phyloP scores from a whole-genome alignment of 345 rosid species.

The Excoecaria cochinchinensis region DNA sequence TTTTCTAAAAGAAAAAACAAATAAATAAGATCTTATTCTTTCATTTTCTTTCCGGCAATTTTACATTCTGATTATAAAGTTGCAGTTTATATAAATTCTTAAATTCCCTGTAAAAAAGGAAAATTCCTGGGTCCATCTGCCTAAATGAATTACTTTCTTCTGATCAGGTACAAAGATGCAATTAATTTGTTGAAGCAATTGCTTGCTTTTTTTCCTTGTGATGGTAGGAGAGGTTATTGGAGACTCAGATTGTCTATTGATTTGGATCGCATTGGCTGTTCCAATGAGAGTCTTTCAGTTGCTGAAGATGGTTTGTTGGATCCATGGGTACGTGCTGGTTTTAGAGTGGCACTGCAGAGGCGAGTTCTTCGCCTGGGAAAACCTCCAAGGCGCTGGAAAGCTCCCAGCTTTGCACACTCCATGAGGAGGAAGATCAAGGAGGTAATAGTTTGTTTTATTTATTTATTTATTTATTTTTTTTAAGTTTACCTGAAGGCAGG shows the following conservation, averaged over 20 bases:
- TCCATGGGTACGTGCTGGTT: constrained; percentile 96
- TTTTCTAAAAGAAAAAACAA: neutral
- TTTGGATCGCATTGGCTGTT: constrained; percentile 74
- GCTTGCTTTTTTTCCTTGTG: constrained; percentile 59
- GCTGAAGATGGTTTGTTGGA: constrained; percentile 80
- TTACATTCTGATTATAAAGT: neutral
- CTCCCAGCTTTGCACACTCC: constrained; percentile 58
- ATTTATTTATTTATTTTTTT: neutral
- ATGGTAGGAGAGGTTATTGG: constrained; percentile 92
- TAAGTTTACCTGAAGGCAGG: neutral
- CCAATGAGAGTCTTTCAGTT: constrained; percentile 67
- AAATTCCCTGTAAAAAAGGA: neutral
- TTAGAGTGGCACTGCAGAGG: constrained; percentile 73
- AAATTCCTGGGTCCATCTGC: neutral
- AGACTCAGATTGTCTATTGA: constrained; percentile 81
- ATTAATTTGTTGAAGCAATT: constrained; percentile 51
- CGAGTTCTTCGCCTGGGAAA: constrained; percentile 78
- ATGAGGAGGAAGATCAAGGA: constrained; percentile 62
- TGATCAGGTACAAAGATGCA: constrained; percentile 66
- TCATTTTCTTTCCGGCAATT: neutral
- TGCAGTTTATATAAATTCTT: neutral
- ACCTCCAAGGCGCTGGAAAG: constrained; percentile 98
- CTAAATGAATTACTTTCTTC: constrained; percentile 21
- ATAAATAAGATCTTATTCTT: neutral
- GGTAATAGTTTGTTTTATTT: constrained; percentile 40